These are phyloP conservation scores for Pythium aristosporum DNA, from an alignment of 352 stramenopile species.

Conservation along the genomic window DNA sequence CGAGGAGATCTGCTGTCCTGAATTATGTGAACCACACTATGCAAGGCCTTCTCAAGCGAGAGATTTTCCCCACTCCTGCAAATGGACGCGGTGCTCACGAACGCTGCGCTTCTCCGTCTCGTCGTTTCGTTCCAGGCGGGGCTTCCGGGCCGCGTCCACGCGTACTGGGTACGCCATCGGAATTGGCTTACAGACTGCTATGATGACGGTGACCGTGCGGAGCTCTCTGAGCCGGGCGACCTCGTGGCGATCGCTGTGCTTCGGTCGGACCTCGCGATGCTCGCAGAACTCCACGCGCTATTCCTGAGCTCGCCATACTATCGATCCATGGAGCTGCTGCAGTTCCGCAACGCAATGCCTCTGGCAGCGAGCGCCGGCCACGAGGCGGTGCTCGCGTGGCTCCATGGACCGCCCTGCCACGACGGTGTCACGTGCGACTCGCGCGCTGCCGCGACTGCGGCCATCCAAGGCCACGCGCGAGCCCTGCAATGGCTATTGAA, in stretches of 20 bases:
- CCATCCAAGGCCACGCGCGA: slow-evolving; percentile 1
- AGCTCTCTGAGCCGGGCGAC: slow-evolving; percentile 5
- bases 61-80: not conserved
- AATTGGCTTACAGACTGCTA: not conserved
- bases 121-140: slow-evolving; percentile 21
- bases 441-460: not conserved
- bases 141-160: slow-evolving; percentile 12
- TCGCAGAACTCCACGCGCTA: slow-evolving; percentile 12
- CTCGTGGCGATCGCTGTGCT: slow-evolving; percentile 16
- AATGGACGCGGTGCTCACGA: slow-evolving; percentile 12
- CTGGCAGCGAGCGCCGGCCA: not conserved
- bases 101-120: slow-evolving; percentile 18
- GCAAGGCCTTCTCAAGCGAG: not conserved
- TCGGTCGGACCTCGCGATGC: slow-evolving; percentile 12
- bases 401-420: not conserved
- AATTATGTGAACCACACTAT: not conserved
- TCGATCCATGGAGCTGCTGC: slow-evolving; percentile 3
- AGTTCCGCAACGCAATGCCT: slow-evolving; percentile 8
- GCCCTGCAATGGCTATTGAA: slow-evolving; percentile 22
- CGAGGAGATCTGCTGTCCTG: too few species aligned
- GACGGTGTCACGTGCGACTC: slow-evolving; percentile 1
- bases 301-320: slow-evolving; percentile 17
- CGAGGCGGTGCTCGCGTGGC: slow-evolving; percentile 6
- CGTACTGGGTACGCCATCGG: slow-evolving; percentile 16
- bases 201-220: not conserved